These are phyloP conservation scores for Kazachstania africana DNA, from an alignment of 805 yeast species.

Conservation along the genomic window DNA sequence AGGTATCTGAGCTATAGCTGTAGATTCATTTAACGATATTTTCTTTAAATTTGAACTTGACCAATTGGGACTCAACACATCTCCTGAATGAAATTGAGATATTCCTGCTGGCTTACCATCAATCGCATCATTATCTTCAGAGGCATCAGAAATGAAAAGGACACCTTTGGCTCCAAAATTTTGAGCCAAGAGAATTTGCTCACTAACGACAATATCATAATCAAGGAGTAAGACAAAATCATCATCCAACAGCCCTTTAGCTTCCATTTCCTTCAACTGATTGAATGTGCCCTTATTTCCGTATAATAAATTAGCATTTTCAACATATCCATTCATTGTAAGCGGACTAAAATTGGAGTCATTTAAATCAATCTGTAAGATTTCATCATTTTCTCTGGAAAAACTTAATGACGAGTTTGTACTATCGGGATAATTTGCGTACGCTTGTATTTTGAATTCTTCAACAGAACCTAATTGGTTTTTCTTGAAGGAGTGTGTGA, in stretches of 20 bases:
- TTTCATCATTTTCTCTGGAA: conserved; percentile 13
- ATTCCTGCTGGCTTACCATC: conserved; percentile 39
- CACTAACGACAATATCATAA: conserved; percentile 40
- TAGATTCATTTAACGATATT: conserved; percentile 33
- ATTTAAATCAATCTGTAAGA: conserved; percentile 15
- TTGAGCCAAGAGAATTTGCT: conserved; percentile 43
- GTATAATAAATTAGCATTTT: conserved; percentile 40
- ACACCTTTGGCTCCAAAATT: conserved; percentile 47
- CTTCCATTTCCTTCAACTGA: conserved; percentile 37
- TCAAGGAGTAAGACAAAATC: conserved; percentile 47
- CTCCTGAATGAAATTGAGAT: conserved; percentile 57
- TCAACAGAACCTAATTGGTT: conserved; percentile 38
- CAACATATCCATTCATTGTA: conserved; percentile 43
- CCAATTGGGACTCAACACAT: conserved; percentile 68
- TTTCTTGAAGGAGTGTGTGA: conserved; percentile 44
- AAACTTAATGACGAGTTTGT: conserved; percentile 15
- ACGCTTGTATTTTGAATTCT: conserved; percentile 35
- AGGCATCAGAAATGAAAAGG: conserved; percentile 47
- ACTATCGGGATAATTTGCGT: conserved; percentile 63
- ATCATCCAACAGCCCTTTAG: conserved; percentile 10
- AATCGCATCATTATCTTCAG: conserved; percentile 13
- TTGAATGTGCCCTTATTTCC: conserved; percentile 51
- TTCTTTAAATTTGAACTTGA: conserved; percentile 31
- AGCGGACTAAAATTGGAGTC: conserved; percentile 53
- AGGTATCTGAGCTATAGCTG: conserved; percentile 56